phyloP scores from a whole-genome alignment of 2,329 filamentous ascomycete genomes.

The Aspergillus terreus region DNA sequence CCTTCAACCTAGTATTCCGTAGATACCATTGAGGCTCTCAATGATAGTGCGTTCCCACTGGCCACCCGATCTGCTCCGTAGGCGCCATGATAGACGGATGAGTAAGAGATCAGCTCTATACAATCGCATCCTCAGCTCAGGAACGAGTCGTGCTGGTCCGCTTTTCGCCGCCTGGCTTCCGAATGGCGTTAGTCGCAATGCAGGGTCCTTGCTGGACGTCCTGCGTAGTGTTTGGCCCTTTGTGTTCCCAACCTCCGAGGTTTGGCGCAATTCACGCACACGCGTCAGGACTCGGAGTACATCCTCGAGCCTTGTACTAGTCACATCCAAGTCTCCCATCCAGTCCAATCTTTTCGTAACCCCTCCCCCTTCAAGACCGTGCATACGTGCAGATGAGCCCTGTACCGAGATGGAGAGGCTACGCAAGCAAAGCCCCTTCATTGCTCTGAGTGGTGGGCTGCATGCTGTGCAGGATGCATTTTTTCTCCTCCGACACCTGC shows the following conservation, averaged over 20 bases:
- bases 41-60: background rate
- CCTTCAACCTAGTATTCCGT: background rate
- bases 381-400: no score
- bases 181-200: slow-evolving; percentile 4
- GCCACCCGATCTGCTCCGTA: background rate
- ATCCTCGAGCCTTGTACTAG: no score
- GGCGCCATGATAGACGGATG: background rate
- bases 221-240: no score
- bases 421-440: no score
- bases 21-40: background rate
- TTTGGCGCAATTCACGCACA: no score
- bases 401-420: no score
- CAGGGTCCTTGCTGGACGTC: background rate
- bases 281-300: no score
- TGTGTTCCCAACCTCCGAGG: background rate
- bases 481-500: slow-evolving; percentile 3
- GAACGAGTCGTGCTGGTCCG: background rate
- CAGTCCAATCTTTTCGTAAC: no score
- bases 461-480: background rate
- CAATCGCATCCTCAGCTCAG: background rate
- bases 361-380: no score
- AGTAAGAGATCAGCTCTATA: background rate
- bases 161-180: background rate
- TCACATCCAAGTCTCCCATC: no score
- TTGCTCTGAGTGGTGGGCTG: background rate